Conservation (phyloP, 148 eudicot species). For the Persicaria tinctoria region DNA sequence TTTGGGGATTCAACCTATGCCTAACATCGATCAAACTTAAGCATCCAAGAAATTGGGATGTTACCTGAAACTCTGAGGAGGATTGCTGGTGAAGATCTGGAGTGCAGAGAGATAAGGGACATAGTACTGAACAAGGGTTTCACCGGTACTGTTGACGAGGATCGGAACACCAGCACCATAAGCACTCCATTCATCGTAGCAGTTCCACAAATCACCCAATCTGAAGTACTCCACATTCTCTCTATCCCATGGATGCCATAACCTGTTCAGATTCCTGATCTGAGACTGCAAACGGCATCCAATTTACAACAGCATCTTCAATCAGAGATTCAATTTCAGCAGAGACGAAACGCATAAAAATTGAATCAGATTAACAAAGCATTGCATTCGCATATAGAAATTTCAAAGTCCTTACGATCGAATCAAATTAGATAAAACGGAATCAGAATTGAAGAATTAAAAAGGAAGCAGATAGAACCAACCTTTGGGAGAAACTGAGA, state of each 20-base stretch:
- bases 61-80: slow-evolving; percentile 61
- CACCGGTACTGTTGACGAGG: slow-evolving; percentile 23
- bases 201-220: slow-evolving; percentile 74
- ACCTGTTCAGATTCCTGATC: slow-evolving; percentile 58
- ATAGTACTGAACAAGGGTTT: slow-evolving; percentile 75
- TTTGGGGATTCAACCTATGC: not conserved
- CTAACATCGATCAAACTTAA: not conserved
- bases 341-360: not conserved
- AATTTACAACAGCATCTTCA: not conserved
- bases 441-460: not conserved
- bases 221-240: slow-evolving; percentile 73
- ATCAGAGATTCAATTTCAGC: not conserved
- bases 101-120: slow-evolving; percentile 93
- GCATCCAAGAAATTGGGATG: not conserved
- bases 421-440: not conserved
- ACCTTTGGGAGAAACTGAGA: slow-evolving; percentile 82
- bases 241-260: slow-evolving; percentile 96
- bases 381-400: not conserved
- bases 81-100: slow-evolving; percentile 74
- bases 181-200: slow-evolving; percentile 94
- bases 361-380: not conserved
- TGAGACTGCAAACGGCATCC: slow-evolving; percentile 41
- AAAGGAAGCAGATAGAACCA: not conserved
- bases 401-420: not conserved
- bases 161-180: slow-evolving; percentile 96